phyloP scores from a whole-genome alignment of 805 yeast genomes.

The Metschnikowia lochheadii region DNA sequence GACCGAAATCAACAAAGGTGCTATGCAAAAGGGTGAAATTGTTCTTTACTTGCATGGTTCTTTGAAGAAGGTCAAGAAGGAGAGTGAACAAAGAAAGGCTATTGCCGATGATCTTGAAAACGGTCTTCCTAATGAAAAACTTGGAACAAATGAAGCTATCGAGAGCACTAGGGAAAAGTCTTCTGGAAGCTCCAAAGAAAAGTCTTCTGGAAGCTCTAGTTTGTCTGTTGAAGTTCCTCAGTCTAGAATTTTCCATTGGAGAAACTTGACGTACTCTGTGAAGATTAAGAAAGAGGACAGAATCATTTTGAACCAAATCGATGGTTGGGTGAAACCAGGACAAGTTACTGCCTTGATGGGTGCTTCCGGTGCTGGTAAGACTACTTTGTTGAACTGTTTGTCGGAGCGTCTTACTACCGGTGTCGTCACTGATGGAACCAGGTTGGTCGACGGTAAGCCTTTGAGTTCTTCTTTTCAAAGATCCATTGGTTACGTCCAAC shows the following conservation, averaged over 20 bases:
- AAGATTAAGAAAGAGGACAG: conserved; percentile 36
- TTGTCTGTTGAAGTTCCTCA: conserved; percentile 9
- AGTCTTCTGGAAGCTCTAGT: conserved; percentile 10
- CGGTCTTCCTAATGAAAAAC: conserved; percentile 29
- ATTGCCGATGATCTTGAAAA: conserved; percentile 34
- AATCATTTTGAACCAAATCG: conserved; percentile 37
- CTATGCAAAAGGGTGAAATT: conserved; percentile 43
- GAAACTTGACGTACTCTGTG: conserved; percentile 34
- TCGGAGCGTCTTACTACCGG: conserved; percentile 71
- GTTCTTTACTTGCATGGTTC: conserved; percentile 32
- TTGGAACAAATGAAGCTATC: conserved; percentile 23
- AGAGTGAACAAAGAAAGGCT: conserved; percentile 18
- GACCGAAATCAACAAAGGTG: conserved; percentile 44
- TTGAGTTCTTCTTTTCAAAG: conserved; percentile 67
- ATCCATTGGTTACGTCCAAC: conserved; percentile 78
- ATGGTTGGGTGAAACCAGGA: conserved; percentile 77
- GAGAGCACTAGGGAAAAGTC: conserved; percentile 23
- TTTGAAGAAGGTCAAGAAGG: conserved; percentile 44
- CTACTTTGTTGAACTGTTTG: conserved; percentile 68
- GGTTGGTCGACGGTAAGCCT: conserved; percentile 62
- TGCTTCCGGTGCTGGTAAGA: conserved; percentile 84
- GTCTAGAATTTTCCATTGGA: conserved; percentile 35
- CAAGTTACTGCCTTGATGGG: conserved; percentile 82
- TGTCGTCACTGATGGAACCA: conserved; percentile 58
- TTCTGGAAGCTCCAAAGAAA: conserved; percentile 10